phyloP scores from a whole-genome alignment of 2,329 filamentous ascomycete species.

The Sporothrix euskadiensis region DNA sequence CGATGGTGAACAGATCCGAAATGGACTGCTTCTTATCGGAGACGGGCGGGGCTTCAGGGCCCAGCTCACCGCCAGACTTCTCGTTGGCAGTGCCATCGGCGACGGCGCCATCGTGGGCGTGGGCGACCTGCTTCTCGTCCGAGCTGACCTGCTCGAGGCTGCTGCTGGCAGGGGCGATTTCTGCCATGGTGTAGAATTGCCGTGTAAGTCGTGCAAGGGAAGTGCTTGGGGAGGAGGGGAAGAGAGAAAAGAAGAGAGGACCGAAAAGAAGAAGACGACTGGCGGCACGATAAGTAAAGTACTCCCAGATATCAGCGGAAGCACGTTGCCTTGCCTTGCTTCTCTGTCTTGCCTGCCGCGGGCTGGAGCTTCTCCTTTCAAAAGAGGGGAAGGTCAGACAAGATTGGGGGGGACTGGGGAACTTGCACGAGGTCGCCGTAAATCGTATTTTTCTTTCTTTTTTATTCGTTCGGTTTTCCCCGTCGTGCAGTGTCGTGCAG shows the following conservation, averaged over 20 bases:
- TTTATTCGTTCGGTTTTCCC: too few species aligned
- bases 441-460: too few species aligned
- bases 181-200: background rate
- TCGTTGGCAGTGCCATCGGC: background rate
- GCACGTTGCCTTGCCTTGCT: background rate
- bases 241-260: background rate
- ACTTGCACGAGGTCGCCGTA: background rate
- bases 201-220: background rate
- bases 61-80: background rate
- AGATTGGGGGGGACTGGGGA: background rate
- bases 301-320: too few species aligned
- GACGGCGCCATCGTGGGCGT: background rate
- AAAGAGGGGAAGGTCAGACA: background rate
- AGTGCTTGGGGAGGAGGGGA: too few species aligned
- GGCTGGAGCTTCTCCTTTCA: background rate
- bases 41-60: background rate
- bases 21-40: constrained; percentile 26
- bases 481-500: too few species aligned
- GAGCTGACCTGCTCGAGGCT: constrained; percentile 4
- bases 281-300: background rate
- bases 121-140: constrained; percentile 20
- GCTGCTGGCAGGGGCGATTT: constrained; percentile 13
- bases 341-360: background rate
- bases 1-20: constrained; percentile 29
- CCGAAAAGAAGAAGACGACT: background rate